phyloP scores from a whole-genome alignment of 1,139 yeast species.

The Scheffersomyces insectosa region DNA sequence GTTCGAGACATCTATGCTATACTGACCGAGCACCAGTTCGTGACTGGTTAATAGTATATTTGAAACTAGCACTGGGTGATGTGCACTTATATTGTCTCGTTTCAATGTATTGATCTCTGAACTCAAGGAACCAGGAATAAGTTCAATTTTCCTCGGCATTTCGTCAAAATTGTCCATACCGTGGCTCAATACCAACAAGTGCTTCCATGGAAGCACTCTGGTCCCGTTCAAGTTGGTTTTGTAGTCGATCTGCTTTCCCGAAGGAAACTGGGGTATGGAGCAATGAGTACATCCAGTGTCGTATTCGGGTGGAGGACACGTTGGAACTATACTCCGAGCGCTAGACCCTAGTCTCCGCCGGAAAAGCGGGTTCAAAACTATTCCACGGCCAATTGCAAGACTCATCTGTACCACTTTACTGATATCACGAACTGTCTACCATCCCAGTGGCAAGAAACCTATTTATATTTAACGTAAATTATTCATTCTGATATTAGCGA shows the following conservation, averaged over 20 bases:
- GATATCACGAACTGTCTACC: too few relatives aligned
- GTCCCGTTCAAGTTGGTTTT: conserved; percentile 46
- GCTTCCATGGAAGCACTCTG: conserved; percentile 54
- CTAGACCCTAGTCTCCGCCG: conserved; percentile 5
- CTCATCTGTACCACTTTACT: too few relatives aligned
- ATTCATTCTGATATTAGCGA: too few relatives aligned
- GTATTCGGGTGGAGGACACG: conserved; percentile 51
- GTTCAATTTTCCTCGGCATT: conserved; percentile 63
- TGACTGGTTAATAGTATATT: conserved; percentile 25
- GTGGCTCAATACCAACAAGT: conserved; percentile 52
- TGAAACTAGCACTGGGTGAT: conserved; percentile 55
- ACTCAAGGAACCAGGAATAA: conserved; percentile 45
- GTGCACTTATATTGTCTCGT: conserved; percentile 34
- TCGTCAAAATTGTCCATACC: conserved; percentile 26
- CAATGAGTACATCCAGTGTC: conserved; percentile 71
- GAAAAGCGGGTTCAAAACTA: too few relatives aligned
- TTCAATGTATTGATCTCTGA: conserved; percentile 30
- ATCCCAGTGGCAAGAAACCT: too few relatives aligned
- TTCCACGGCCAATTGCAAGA: too few relatives aligned
- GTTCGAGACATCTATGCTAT: background rate
- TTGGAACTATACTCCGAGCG: conserved; percentile 2
- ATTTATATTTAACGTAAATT: too few relatives aligned
- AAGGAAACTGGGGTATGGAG: conserved; percentile 42
- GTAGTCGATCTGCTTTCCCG: conserved; percentile 41
- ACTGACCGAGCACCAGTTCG: conserved; percentile 1